Evolutionary conservation across 176 grass and related monocot genomes (phyloP), one percentile per base, ranked within the genome.

Genomic region (Rhynchospora tenuis): DNA sequence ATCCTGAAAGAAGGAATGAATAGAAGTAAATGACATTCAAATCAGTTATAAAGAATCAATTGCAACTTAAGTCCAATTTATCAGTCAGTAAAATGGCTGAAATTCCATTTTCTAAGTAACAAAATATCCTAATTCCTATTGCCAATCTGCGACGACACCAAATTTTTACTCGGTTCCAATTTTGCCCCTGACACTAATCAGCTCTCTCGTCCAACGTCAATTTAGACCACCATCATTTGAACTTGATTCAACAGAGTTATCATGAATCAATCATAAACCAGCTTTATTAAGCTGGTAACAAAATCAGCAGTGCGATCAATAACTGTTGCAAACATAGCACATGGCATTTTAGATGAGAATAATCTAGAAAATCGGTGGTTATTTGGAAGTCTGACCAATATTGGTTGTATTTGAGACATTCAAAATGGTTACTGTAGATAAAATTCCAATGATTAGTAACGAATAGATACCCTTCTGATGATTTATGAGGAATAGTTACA

Each of bases 401-500:
- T 51, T 12, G 48, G 6, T 51, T 51, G 48, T 51, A 23, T 10
- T 73, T 46, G 9, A 73, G 43, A 73, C n/a, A 75, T 75, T 52
- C 27, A 75, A 43, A 42, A 75, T 28, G 13, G 72, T 27, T 16
- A 24, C 4, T 55, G 46, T 50, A 27, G 11, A 77, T 56, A 77
- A 69, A 84, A 77, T 24, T 58, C 64, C 48, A 66, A 57, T 61
- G 28, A 51, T 90, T 84, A 70, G 77, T 64, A 22, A 23, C 3
- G 44, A 83, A 43, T 56, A 86, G 43, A 88, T 90, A 98, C 91
- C 91, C 91, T 59, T 91, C 88, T 73, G 90, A 84, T 60, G 91
- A 93, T 48, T 89, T 93, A 51, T 90, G 88, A 61, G 96, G 93
- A 91, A 98, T 98, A 81, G 85, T 86, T 14, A 92, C 93, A 57